phyloP scores from a whole-genome alignment of 345 rosid genomes.

The Gossypium raimondii region DNA sequence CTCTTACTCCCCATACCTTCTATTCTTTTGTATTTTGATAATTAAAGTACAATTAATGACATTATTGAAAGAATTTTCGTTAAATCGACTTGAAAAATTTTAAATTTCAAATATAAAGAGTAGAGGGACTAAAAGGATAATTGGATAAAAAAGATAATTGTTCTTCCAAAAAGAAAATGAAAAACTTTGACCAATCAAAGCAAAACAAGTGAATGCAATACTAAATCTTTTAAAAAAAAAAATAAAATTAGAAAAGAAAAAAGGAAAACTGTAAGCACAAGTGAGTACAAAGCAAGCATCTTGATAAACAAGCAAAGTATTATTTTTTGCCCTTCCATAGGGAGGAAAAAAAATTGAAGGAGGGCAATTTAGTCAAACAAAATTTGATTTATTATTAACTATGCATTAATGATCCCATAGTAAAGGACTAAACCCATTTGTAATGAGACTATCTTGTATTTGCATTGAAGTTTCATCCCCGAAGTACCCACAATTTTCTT shows the following conservation, averaged over 20 bases:
- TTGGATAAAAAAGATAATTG: too few species aligned
- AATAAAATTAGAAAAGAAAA: not conserved
- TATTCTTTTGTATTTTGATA: too few species aligned
- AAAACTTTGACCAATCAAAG: too few species aligned
- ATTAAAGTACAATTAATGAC: too few species aligned
- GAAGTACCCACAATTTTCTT: conserved; percentile 33
- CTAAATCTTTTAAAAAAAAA: not conserved
- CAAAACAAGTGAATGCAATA: not conserved
- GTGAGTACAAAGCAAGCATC: not conserved
- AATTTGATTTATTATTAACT: not conserved
- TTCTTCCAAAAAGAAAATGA: too few species aligned
- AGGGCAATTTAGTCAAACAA: conserved; percentile 6
- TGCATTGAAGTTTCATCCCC: conserved; percentile 36
- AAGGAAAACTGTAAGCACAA: not conserved
- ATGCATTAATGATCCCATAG: conserved; percentile 39
- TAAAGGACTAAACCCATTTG: conserved; percentile 32
- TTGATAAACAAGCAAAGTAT: conserved; percentile 12
- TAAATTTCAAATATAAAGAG: too few species aligned
- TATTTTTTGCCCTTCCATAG: not conserved
- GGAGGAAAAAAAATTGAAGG: not conserved
- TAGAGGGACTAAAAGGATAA: too few species aligned
- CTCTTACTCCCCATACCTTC: too few species aligned
- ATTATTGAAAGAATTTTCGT: too few species aligned
- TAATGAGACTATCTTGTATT: conserved; percentile 28
- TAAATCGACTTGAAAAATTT: too few species aligned